phyloP scores from a whole-genome alignment of 2,329 filamentous ascomycete genomes.

The Orbilia brochopaga region DNA sequence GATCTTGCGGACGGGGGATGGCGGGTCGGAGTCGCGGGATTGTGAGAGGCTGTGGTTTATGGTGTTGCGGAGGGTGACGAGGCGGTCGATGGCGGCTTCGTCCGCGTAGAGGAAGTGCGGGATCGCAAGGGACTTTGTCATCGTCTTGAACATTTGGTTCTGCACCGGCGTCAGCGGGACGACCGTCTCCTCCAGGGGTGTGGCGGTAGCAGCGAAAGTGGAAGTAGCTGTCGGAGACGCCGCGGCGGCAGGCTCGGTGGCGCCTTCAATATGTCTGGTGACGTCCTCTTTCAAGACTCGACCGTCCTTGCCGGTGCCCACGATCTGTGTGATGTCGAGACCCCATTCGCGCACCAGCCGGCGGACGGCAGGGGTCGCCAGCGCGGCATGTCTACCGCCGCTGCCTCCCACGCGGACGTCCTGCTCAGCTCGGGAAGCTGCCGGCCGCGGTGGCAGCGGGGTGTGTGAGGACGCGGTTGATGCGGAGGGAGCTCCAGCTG shows the following conservation, averaged over 20 bases:
- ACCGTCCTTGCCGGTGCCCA: constrained; percentile 87
- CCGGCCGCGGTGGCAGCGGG: constrained; percentile 49
- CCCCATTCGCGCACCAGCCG: constrained; percentile 81
- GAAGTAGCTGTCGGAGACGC: constrained; percentile 11
- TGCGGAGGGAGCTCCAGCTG: constrained; percentile 50
- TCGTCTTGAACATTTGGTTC: constrained; percentile 93
- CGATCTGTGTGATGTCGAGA: constrained; percentile 77
- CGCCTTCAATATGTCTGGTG: constrained; percentile 68
- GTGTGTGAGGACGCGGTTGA: constrained; percentile 9
- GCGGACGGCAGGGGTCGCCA: constrained; percentile 91
- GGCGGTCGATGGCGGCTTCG: constrained; percentile 78
- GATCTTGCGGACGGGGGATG: constrained; percentile 66
- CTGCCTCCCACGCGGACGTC: constrained; percentile 6
- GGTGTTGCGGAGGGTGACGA: constrained; percentile 74
- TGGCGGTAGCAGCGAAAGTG: constrained; percentile 54
- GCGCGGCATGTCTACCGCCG: constrained; percentile 58
- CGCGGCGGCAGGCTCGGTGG: constrained; percentile 10
- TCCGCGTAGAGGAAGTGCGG: constrained; percentile 96
- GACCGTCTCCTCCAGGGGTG: constrained; percentile 69
- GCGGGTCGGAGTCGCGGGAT: constrained; percentile 52
- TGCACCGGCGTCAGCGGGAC: constrained; percentile 78
- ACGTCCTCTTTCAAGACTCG: constrained; percentile 93
- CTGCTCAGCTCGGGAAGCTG: constrained; percentile 13
- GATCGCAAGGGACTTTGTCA: constrained; percentile 89
- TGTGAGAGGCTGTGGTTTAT: constrained; percentile 70